Evolutionary conservation across 2,329 filamentous ascomycete genomes (phyloP), one percentile per base, ranked within the genome.

Genomic region (Clarireedia sp.): DNA sequence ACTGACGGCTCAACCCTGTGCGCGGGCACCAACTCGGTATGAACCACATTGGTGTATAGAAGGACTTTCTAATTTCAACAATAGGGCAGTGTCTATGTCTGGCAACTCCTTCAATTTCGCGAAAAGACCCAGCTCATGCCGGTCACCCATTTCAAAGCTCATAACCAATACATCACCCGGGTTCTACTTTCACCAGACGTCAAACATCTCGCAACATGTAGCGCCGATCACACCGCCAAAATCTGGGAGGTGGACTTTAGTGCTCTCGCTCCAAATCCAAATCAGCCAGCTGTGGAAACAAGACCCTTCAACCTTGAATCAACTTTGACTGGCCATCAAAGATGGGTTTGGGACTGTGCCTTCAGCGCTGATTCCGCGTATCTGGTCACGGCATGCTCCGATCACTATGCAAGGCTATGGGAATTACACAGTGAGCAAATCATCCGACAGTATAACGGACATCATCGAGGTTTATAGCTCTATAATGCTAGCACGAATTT

Each of bases 41-140:
- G 79, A 64, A 47, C 43, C n/a, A 41, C 19, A 19, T 40, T 19
- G 17, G 23, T 16, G 17, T 16, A 19, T 29, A 23, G 10, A 24
- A 38, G 10, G 8, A n/a, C 5, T 55, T 45, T 48, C 63, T 57
- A 48, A 49, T 33, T 29, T 38, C 23, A 16, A 14, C 19, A 24
- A n/a, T 64, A 96, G 89, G 94, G 94, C 63, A 95, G 95, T 65
- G 91, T 97, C 60, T 99, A 95, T 70, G 90, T 99, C 64, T 99
- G 94, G 94, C 86, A 89, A 62, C 88, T 99, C 69, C 81, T 91
- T 59, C 90, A 95, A 67, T 64, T 66, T 48, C 77, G 78, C 44
- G 85, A 89, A 60, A 75, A 84, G 50, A 89, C 86, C 41, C 82
- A 81, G 43, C 81, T 89, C 23, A 78, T 87, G 6, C 85, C 86